A percentile compares a stretch with the other conserved stretches of the same genome.
Conservation (phyloP, 768 basidiomycete species). For the Tephrocybe sp. region DNA sequence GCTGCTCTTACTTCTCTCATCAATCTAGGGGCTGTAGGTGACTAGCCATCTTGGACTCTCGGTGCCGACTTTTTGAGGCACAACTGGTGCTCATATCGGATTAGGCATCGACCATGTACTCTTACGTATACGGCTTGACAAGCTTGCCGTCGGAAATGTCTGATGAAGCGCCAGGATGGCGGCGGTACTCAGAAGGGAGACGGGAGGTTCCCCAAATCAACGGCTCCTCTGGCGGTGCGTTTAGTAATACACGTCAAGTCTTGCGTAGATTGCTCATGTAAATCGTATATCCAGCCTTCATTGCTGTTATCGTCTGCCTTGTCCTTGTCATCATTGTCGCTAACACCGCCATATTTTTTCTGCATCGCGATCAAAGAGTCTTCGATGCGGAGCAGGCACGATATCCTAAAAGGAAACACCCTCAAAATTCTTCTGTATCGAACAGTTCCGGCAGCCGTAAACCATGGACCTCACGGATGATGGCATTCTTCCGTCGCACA, state of each 20-base stretch:
- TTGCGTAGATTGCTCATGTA: not conserved
- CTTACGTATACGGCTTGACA: not conserved
- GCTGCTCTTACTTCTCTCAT: no score
- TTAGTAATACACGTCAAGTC: no score
- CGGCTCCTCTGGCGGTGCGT: constrained; percentile 50
- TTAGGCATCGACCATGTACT: not conserved
- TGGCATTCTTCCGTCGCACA: constrained; percentile 3
- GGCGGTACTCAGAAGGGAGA: constrained; percentile 14
- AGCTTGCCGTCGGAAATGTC: not conserved
- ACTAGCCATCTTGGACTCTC: not conserved
- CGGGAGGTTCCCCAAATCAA: constrained; percentile 47
- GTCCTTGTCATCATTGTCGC: constrained; percentile 52
- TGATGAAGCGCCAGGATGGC: not conserved
- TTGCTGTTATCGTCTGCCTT: constrained; percentile 58
- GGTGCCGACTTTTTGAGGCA: constrained; percentile 1
- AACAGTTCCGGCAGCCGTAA: not conserved
- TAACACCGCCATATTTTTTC: constrained; percentile 53
- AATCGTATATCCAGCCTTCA: constrained; percentile 44
- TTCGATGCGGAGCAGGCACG: constrained; percentile 36
- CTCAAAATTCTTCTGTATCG: not conserved
- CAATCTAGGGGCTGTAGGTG: no score
- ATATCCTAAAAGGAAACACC: constrained; percentile 23
- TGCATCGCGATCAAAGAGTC: constrained; percentile 51
- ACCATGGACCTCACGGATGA: constrained; percentile 8
- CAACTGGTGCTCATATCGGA: constrained; percentile 1